phyloP scores from a whole-genome alignment of 805 yeast genomes.

The Hanseniaspora vineae region DNA sequence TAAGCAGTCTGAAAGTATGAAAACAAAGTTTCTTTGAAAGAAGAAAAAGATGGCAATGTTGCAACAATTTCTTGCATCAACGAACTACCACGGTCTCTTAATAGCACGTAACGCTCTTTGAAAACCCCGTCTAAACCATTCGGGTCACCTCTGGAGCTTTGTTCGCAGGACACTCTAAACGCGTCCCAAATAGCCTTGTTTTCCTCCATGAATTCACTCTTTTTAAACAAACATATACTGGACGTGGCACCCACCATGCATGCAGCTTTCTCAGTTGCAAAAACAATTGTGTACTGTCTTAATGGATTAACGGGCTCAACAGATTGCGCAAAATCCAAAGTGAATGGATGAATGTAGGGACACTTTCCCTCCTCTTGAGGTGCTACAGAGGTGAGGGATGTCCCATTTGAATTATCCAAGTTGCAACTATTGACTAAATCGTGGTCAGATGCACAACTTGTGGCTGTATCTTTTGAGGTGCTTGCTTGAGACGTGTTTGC shows the following conservation, averaged over 20 bases:
- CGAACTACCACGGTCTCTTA: neutral
- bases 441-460: too few species aligned
- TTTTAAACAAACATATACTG: neutral
- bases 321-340: neutral
- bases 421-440: too few species aligned
- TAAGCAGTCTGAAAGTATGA: too few species aligned
- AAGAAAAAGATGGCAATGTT: neutral
- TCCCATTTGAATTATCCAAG: too few species aligned
- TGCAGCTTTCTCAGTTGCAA: neutral
- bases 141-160: neutral
- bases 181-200: neutral
- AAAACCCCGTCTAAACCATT: neutral
- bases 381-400: too few species aligned
- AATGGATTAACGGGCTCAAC: neutral
- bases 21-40: neutral
- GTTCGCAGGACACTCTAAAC: neutral
- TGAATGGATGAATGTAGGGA: neutral
- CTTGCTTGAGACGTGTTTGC: too few species aligned
- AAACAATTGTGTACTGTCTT: neutral
- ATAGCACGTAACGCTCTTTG: neutral
- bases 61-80: neutral
- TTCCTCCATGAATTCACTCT: neutral
- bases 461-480: too few species aligned
- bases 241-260: neutral
- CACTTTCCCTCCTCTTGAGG: neutral